phyloP scores from a whole-genome alignment of 23 red algal genomes.

The Cyanidium caldarium region DNA sequence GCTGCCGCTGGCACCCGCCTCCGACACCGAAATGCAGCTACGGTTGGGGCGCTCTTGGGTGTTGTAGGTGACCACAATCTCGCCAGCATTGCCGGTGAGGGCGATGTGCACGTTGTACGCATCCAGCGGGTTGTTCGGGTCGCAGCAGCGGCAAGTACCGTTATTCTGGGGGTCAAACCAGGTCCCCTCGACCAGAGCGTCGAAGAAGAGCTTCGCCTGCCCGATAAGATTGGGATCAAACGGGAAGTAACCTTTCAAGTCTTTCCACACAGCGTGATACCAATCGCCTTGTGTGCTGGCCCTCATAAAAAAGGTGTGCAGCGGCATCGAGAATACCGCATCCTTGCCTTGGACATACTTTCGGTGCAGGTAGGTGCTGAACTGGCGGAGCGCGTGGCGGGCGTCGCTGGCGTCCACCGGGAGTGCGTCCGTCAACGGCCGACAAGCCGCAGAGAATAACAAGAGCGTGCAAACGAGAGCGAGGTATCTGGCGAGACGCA shows the following conservation, averaged over 20 bases:
- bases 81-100: constrained; percentile 2
- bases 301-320: background rate
- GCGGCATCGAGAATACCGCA: background rate
- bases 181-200: constrained; percentile 21
- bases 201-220: constrained; percentile 9
- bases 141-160: constrained; percentile 19
- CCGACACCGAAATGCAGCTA: background rate
- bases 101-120: constrained; percentile 10
- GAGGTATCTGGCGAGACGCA: no score
- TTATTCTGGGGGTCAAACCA: constrained; percentile 18
- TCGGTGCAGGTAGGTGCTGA: background rate
- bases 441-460: no score
- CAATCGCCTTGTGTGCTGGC: constrained; percentile 4
- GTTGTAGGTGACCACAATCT: constrained; percentile 16
- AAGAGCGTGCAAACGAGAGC: no score
- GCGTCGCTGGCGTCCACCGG: background rate
- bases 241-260: background rate
- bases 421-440: no score
- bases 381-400: background rate
- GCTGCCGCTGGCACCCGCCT: background rate
- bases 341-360: background rate
- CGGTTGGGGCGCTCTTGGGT: background rate
- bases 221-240: background rate
- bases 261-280: background rate
- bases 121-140: constrained; percentile 10